Percentiles rank a stretch among this genome's conserved stretches.
Evolutionary conservation across 495 filamentous ascomycete genomes (phyloP).

Genomic region (Cenococcum geophilum): DNA sequence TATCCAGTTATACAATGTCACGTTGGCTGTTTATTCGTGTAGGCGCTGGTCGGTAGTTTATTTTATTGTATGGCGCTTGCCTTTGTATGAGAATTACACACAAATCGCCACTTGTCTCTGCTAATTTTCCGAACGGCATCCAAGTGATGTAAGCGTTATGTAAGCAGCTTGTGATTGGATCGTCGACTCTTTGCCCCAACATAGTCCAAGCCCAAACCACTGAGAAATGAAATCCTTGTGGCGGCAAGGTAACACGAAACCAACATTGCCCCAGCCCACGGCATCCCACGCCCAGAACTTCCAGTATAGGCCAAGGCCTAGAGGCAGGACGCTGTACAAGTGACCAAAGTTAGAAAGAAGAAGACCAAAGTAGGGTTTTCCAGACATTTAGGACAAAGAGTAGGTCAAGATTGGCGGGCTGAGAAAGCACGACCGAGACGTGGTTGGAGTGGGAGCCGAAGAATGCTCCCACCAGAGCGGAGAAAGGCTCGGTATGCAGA

Average conservation of each 20-base stretch:
- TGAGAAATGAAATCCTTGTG: conserved; percentile 52
- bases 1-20: too few species aligned
- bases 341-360: conserved; percentile 65
- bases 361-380: conserved; percentile 55
- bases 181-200: too few species aligned
- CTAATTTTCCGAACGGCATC: too few species aligned
- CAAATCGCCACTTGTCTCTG: too few species aligned
- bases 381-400: conserved; percentile 67
- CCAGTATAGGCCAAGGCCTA: conserved; percentile 54
- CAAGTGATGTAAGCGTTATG: too few species aligned
- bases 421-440: conserved; percentile 48
- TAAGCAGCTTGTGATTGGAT: too few species aligned
- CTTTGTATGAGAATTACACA: too few species aligned
- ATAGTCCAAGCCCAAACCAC: conserved; percentile 44
- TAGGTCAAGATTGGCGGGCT: conserved; percentile 60
- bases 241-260: conserved; percentile 54
- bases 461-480: conserved; percentile 60
- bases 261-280: conserved; percentile 60
- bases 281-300: conserved; percentile 53
- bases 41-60: too few species aligned
- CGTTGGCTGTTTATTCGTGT: too few species aligned
- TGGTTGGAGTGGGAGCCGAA: conserved; percentile 37
- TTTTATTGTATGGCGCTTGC: too few species aligned
- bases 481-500: conserved; percentile 59
- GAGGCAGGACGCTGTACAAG: conserved; percentile 48